These are phyloP conservation scores for Canna indica DNA, from an alignment of 176 grass and related monocot species.

Conservation along the genomic window DNA sequence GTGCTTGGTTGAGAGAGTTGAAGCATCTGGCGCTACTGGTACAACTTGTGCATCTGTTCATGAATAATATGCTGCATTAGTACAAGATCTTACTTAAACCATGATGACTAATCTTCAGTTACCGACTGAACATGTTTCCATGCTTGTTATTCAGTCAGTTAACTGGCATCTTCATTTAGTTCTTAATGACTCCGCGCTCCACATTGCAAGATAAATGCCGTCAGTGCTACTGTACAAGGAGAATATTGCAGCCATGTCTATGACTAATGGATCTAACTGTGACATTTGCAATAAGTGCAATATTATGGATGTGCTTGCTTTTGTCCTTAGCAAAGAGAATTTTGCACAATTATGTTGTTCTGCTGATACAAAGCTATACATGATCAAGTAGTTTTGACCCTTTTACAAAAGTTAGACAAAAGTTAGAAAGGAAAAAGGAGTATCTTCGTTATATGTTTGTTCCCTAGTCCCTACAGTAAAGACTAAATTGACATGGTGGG, in stretches of 20 bases:
- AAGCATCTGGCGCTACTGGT: constrained; percentile 19
- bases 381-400: no score
- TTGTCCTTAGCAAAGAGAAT: background rate
- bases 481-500: no score
- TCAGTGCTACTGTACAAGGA: background rate
- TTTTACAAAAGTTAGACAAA: background rate
- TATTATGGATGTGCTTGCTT: background rate
- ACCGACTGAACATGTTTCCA: background rate
- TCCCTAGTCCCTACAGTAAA: no score
- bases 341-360: background rate
- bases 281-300: background rate
- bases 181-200: background rate
- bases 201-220: background rate
- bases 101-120: no score
- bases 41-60: constrained; percentile 44
- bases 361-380: background rate
- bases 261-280: background rate
- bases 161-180: background rate
- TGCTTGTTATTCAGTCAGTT: background rate
- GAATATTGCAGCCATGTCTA: background rate
- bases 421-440: background rate
- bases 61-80: constrained; percentile 4
- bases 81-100: no score
- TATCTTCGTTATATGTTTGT: background rate
- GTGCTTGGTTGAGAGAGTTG: constrained; percentile 17